Evolutionary conservation across 495 filamentous ascomycete species (phyloP).

Genomic region (Penicillium steckii): DNA sequence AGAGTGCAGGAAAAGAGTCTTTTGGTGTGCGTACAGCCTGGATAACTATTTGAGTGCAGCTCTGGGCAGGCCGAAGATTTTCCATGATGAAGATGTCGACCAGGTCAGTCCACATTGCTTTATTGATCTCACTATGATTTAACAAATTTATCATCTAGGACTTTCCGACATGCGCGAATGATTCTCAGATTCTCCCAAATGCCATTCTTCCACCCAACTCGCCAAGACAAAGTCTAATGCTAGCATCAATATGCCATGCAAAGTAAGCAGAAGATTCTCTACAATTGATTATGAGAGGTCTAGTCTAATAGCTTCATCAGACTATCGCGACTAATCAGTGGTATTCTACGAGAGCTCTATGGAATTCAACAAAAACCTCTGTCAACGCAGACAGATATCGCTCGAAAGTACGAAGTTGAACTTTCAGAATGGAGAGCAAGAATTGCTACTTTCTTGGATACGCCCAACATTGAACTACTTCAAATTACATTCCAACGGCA

Average conservation of each 20-base stretch:
- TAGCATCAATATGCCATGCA: conserved; percentile 39
- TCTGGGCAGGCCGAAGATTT: conserved; percentile 41
- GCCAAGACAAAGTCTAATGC: conserved; percentile 37
- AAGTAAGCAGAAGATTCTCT: conserved; percentile 13
- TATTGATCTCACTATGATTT: neutral
- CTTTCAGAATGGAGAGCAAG: conserved; percentile 20
- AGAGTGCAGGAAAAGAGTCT: conserved; percentile 40
- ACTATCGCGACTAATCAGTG: conserved; percentile 24
- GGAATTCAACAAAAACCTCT: conserved; percentile 9
- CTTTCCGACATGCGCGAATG: conserved; percentile 41
- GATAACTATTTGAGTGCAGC: conserved; percentile 49
- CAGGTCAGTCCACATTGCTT: conserved; percentile 20
- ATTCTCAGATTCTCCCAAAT: conserved; percentile 28
- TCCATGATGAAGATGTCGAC: conserved; percentile 45
- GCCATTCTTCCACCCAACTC: conserved; percentile 19
- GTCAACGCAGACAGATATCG: conserved; percentile 6
- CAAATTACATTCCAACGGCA: conserved; percentile 27
- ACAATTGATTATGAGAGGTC: neutral
- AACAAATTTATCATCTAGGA: conserved; percentile 1
- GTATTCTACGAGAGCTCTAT: conserved; percentile 25
- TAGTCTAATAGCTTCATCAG: neutral
- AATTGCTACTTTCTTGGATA: conserved; percentile 20
- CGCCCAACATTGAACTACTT: conserved; percentile 22
- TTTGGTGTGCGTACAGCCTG: conserved; percentile 49
- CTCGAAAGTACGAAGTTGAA: neutral